These are phyloP conservation scores for Phyllosticta citriasiana DNA, from an alignment of 2,329 filamentous ascomycete genomes.

Conservation along the genomic window DNA sequence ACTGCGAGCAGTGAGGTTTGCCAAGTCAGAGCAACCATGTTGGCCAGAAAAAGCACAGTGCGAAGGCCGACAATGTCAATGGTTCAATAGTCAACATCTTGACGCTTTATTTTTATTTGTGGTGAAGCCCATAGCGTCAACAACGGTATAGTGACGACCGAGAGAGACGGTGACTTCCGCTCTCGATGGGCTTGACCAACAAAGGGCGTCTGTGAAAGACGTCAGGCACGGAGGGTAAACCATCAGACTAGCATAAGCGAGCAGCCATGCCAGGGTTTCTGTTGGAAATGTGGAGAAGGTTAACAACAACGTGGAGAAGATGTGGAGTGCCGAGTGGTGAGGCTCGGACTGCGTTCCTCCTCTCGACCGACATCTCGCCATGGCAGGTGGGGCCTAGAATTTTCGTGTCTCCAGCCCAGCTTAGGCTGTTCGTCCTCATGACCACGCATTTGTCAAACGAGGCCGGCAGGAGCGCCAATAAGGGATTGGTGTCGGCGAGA, in stretches of 20 bases:
- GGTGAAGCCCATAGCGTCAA: not conserved
- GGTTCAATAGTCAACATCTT: not conserved
- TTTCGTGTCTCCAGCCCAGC: not conserved
- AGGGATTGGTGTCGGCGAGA: too few species aligned
- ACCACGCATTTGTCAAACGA: not conserved
- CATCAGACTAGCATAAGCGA: not conserved
- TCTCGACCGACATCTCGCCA: not conserved
- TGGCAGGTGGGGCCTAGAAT: not conserved
- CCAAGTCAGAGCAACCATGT: not conserved
- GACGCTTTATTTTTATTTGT: not conserved
- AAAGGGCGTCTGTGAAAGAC: not conserved
- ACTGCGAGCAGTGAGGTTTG: not conserved
- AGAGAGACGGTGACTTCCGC: not conserved
- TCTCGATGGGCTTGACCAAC: not conserved
- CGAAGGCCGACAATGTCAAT: not conserved
- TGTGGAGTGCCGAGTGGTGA: not conserved
- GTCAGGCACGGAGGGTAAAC: not conserved
- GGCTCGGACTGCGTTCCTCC: not conserved
- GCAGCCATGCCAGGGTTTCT: not conserved
- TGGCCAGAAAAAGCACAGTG: not conserved
- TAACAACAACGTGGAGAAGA: not conserved
- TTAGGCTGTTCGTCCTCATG: not conserved
- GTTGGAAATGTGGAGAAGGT: not conserved
- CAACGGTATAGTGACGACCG: constrained; percentile 1
- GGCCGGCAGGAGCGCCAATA: too few species aligned